Base-by-base conservation (phyloP, 495 filamentous ascomycete genomes). In the Aspergillus diversus region DNA sequence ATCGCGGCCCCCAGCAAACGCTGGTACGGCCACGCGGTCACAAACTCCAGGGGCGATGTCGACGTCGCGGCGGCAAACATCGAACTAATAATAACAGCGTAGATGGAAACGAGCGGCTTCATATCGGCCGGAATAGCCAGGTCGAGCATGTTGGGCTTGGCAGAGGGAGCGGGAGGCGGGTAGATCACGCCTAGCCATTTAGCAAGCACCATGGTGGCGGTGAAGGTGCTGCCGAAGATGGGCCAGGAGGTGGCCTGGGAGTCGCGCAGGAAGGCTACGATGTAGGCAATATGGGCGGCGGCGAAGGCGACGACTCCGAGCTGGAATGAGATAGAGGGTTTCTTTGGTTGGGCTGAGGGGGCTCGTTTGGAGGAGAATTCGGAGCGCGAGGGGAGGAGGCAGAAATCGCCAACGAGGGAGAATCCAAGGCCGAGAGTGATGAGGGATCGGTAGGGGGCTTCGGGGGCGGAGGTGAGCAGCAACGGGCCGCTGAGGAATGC, bases 221-320 rank as follows among this genome's bases (percentile, higher is more conserved):
- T 15, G 34, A 69, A 60, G 4, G 57, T 66, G 15, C 35, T 46
- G 16, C 56, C 60, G 42, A 69, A 66, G 1, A 46, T 34, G 6
- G 16, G n/a, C 55, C 59, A 62, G 31, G 59, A 63, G 51, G 50
- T 68, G 12, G 15, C 11, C 3, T 16, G 16, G 42, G 55, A 56
- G 50, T 69, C 63, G 39, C 42, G 59, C 17, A 69, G 42, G 39
- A 70, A 70, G 17, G 67, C 67, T 8, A 53, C 13, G 43, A 66
- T 67, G 33, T 70, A 70, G 49, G 65, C 61, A 17, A 70, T 63
- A 50, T 70, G 67, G 54, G 67, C 67, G 13, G 62, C 67, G 7
- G 67, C 67, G 33, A 70, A 70, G 61, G 67, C 61, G 35, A 70
- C 51, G 32, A 70, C 61, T 7, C 67, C 67, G 16, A 70, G 55